phyloP scores from a whole-genome alignment of 83 land plant species.

The Diphasiastrum complanatum region DNA sequence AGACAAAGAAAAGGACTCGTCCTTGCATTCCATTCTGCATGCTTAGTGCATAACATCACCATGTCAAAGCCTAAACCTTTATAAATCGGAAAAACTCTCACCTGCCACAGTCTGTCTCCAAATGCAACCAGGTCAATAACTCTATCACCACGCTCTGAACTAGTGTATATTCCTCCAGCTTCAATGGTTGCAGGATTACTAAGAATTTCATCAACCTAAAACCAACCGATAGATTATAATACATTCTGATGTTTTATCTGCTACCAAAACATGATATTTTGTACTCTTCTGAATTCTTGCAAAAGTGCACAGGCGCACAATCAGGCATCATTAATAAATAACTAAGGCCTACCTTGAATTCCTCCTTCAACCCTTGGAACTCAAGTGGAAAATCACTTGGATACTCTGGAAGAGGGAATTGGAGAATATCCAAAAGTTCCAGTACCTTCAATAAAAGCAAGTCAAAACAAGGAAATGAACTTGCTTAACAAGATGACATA shows the following conservation, averaged over 20 bases:
- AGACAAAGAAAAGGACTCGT: too few relatives aligned
- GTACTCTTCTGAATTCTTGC: background rate
- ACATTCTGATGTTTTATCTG: too few relatives aligned
- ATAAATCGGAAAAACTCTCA: constrained; percentile 21
- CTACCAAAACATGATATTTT: background rate
- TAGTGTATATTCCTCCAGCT: constrained; percentile 76
- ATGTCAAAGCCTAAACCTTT: too few relatives aligned
- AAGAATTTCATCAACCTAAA: constrained; percentile 72
- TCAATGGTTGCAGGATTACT: constrained; percentile 54
- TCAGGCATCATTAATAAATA: too few relatives aligned
- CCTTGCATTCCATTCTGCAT: too few relatives aligned
- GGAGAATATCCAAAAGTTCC: constrained; percentile 81
- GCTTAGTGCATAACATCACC: too few relatives aligned
- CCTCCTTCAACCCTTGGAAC: constrained; percentile 46
- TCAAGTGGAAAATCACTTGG: constrained; percentile 44
- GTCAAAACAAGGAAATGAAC: constrained; percentile 1
- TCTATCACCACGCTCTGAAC: constrained; percentile 89
- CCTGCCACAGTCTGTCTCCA: constrained; percentile 86
- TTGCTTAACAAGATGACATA: too few relatives aligned
- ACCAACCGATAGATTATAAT: background rate
- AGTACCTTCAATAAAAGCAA: constrained; percentile 70
- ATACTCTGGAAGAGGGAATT: constrained; percentile 65
- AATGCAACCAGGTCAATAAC: constrained; percentile 79
- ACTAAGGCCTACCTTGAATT: constrained; percentile 44
- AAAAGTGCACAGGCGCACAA: too few relatives aligned